Evolutionary conservation across 192 early-diverging fungal genomes (phyloP), one percentile per base, ranked within the genome.

Genomic region (Spizellomyces punctatus): DNA sequence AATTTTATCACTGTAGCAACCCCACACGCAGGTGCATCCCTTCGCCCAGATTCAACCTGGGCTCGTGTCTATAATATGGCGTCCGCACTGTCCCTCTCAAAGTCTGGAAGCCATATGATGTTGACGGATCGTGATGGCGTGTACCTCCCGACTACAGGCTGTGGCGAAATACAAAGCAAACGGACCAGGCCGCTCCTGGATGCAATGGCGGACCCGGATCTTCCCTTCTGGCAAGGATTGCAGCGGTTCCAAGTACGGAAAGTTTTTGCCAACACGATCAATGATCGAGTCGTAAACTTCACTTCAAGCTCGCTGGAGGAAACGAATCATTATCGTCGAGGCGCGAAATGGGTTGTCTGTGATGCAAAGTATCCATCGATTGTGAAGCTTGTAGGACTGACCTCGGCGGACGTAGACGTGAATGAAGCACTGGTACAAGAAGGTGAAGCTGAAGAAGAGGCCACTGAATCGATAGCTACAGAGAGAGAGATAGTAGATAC

Each of bases 1-100:
- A 64, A 78, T 46, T 86, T 79, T 58, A 76, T 79, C 54, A 78
- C 82, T 7, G 69, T 83, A 16, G 85, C 85, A 4, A 69, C 77
- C 12, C 85, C 85, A n/a, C 78, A 86, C 67, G 57, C 81, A 0
- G 85, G 85, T 3, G 77, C 76, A 8, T 49, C 42, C 6, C 12
- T 17, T 45, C 48, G 42, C 19, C 50, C 58, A 5, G 41, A n/a
- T 10, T 50, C 45, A 10, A 27, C 44, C 8, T 64, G 44, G 21
- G 45, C 21, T 17, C 54, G 59, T 8, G 22, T 80, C 8, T 84
- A 71, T 58, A 76, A 81, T 62, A 8, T n/a, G 5, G 58, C 44
- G 10, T 57, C 21, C 12, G 19, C 61, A 6, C 41, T 64, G 36
- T 6, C 80, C 27, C 48, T 71, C 0, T 66, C 61, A 10, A 63